These are phyloP conservation scores for Pleurotus djamor DNA, from an alignment of 768 basidiomycete genomes.

Conservation along the genomic window DNA sequence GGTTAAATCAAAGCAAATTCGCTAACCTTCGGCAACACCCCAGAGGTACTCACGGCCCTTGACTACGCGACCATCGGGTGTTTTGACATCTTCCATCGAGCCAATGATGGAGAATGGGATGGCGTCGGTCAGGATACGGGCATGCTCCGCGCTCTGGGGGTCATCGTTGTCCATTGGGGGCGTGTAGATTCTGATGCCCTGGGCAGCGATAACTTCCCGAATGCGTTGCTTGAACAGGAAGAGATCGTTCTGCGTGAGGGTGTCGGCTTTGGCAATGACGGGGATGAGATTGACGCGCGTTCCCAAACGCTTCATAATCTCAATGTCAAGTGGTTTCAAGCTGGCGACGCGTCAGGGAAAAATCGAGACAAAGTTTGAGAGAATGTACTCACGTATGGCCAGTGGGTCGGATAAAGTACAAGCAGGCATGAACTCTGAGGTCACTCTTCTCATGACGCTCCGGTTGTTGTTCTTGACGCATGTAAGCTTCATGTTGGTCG, in stretches of 20 bases:
- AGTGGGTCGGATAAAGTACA: conserved; percentile 96
- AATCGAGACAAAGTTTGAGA: conserved; percentile 2
- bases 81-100: conserved; percentile 91
- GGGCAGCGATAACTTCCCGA: conserved; percentile 86
- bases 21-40: conserved; percentile 97
- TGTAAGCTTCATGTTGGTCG: conserved; percentile 93
- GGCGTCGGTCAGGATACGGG: conserved; percentile 80
- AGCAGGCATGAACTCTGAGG: conserved; percentile 91
- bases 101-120: conserved; percentile 99
- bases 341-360: conserved; percentile 32
- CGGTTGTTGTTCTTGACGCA: conserved; percentile 99
- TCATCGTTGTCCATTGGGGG: conserved; percentile 92
- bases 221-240: conserved; percentile 90
- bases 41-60: conserved; percentile 99
- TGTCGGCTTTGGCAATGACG: conserved; percentile 97
- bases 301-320: conserved; percentile 99
- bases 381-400: conserved; percentile 82
- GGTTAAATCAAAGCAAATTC: background rate
- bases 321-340: conserved; percentile 96
- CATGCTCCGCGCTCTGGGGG: conserved; percentile 76
- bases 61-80: conserved; percentile 86
- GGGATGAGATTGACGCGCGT: conserved; percentile 98
- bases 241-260: conserved; percentile 91
- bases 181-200: conserved; percentile 93
- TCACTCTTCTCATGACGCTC: conserved; percentile 87